These are phyloP conservation scores for Stemphylium beticola DNA, from an alignment of 2,329 filamentous ascomycete species.

Conservation along the genomic window DNA sequence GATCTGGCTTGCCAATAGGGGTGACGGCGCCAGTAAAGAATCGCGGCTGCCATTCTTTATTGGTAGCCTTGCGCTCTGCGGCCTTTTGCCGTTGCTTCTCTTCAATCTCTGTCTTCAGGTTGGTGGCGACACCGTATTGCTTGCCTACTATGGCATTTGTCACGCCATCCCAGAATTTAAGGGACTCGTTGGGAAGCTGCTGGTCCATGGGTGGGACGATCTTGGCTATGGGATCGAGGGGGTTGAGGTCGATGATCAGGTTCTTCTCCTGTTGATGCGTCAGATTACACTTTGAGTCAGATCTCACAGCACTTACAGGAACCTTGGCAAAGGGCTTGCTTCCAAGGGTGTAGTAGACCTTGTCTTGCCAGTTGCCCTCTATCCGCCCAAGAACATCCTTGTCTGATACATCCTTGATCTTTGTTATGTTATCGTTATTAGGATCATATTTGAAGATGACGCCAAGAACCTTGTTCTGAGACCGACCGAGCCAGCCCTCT, in stretches of 20 bases:
- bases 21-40: constrained; percentile 78
- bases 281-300: constrained; percentile 5
- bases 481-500: constrained; percentile 90
- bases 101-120: constrained; percentile 88
- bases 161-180: constrained; percentile 85
- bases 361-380: constrained; percentile 83
- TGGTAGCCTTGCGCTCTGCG: constrained; percentile 73
- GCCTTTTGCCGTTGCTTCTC: constrained; percentile 87
- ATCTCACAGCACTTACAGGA: constrained; percentile 58
- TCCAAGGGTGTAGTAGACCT: constrained; percentile 66
- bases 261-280: constrained; percentile 55
- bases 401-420: constrained; percentile 85
- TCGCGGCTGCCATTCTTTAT: constrained; percentile 78
- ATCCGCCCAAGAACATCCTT: constrained; percentile 82
- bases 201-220: constrained; percentile 74
- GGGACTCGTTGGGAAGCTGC: constrained; percentile 88
- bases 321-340: constrained; percentile 54
- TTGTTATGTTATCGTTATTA: constrained; percentile 78
- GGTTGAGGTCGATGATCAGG: constrained; percentile 86
- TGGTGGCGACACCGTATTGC: constrained; percentile 84
- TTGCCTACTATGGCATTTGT: constrained; percentile 84
- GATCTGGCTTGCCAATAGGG: constrained; percentile 65
- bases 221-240: constrained; percentile 80
- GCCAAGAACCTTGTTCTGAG: constrained; percentile 90
- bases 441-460: constrained; percentile 91